phyloP scores from a whole-genome alignment of 2,329 filamentous ascomycete genomes.

The Polytolypa hystricis region DNA sequence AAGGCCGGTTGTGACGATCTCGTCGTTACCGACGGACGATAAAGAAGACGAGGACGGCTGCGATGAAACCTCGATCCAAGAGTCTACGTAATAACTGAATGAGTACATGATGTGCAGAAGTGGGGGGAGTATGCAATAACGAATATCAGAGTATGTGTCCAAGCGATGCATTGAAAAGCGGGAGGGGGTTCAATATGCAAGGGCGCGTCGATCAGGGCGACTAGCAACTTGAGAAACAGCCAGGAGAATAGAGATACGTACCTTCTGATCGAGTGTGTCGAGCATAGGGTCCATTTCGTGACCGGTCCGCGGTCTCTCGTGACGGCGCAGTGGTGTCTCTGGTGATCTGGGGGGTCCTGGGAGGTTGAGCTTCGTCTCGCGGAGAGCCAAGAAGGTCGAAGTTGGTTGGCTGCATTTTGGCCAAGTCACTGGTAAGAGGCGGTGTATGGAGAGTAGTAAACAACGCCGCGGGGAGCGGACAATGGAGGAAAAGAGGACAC shows the following conservation, averaged over 20 bases:
- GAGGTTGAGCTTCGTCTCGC: conserved; percentile 17
- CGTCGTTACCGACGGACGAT: conserved; percentile 66
- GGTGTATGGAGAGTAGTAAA: not conserved
- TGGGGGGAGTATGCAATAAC: not conserved
- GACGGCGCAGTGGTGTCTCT: conserved; percentile 22
- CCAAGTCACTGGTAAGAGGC: not conserved
- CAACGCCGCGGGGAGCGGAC: not conserved
- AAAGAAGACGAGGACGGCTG: conserved; percentile 89
- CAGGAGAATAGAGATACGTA: conserved; percentile 17
- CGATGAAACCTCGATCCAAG: conserved; percentile 90
- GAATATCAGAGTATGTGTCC: not conserved
- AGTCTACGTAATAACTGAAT: conserved; percentile 54
- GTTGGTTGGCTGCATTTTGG: conserved; percentile 30
- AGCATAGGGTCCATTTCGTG: conserved; percentile 25
- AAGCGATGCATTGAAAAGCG: not conserved
- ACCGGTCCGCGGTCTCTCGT: conserved; percentile 23
- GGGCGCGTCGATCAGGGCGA: not conserved
- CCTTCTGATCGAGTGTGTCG: conserved; percentile 33
- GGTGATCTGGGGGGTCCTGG: conserved; percentile 24
- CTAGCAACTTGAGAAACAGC: not conserved
- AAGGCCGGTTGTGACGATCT: conserved; percentile 83
- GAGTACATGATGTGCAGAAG: conserved; percentile 27
- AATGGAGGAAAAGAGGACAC: not conserved
- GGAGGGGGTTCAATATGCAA: conserved; percentile 1
- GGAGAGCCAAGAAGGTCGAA: conserved; percentile 28